These are phyloP conservation scores for Saccharomycopsis crataegensis DNA, from an alignment of 1,139 yeast species.

Conservation along the genomic window DNA sequence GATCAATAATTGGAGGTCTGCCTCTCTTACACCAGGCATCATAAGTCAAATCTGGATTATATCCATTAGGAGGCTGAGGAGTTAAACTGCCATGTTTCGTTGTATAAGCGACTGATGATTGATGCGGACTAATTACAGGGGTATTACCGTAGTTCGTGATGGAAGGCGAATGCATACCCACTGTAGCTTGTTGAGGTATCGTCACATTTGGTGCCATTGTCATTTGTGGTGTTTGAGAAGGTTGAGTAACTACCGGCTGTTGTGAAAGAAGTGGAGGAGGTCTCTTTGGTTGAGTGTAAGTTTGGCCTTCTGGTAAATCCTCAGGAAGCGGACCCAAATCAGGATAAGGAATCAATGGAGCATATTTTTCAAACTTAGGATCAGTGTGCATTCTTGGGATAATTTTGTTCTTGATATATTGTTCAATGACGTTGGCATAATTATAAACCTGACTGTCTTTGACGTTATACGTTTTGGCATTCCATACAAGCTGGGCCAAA, in stretches of 20 bases:
- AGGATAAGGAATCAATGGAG: slow-evolving; percentile 50
- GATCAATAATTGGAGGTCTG: slow-evolving; percentile 91
- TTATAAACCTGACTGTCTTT: slow-evolving; percentile 59
- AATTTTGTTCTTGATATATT: slow-evolving; percentile 44
- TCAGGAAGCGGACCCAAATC: slow-evolving; percentile 69
- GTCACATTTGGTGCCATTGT: too few relatives aligned
- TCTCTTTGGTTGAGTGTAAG: not conserved
- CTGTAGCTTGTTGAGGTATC: slow-evolving; percentile 1
- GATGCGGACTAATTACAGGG: not conserved
- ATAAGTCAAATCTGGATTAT: slow-evolving; percentile 12
- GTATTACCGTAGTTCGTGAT: slow-evolving; percentile 21
- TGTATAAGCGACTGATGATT: slow-evolving; percentile 24
- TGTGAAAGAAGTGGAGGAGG: not conserved
- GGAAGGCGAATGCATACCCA: slow-evolving; percentile 12
- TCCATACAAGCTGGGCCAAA: slow-evolving; percentile 79
- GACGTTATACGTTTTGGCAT: slow-evolving; percentile 77
- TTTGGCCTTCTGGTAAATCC: slow-evolving; percentile 28
- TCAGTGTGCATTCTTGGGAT: slow-evolving; percentile 42
- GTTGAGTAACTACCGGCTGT: not conserved
- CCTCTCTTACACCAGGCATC: slow-evolving; percentile 70
- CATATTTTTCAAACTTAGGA: slow-evolving; percentile 28
- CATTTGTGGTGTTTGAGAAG: too few relatives aligned
- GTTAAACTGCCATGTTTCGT: slow-evolving; percentile 19
- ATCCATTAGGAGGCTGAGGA: slow-evolving; percentile 4
- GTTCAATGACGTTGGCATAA: slow-evolving; percentile 67